Percentiles rank a stretch among this genome's conserved stretches.
Evolutionary conservation across 1,284 basidiomycete genomes (phyloP).

Genomic region (Sporisorium graminicola): DNA sequence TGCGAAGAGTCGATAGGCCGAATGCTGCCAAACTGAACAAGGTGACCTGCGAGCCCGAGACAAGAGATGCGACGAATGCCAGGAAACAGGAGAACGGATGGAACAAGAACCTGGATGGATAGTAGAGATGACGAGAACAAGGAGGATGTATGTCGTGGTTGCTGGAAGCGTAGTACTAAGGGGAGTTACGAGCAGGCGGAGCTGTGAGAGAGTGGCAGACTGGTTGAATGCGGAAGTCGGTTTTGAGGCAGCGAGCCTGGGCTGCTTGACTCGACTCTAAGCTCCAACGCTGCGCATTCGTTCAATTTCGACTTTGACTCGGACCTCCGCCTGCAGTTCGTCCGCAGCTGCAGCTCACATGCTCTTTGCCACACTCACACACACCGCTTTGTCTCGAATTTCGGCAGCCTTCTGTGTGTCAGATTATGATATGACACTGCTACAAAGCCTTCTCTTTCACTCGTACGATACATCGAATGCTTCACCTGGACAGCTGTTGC

Average conservation of each 20-base stretch:
- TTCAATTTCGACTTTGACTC: slow-evolving; percentile 10
- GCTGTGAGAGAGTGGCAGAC: background rate
- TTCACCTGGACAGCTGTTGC: no score
- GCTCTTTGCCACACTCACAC: slow-evolving; percentile 29
- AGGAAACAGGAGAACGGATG: slow-evolving; percentile 1
- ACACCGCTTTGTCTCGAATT: slow-evolving; percentile 1
- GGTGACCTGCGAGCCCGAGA: slow-evolving; percentile 10
- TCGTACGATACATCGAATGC: slow-evolving; percentile 1
- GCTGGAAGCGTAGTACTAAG: background rate
- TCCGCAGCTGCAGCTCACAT: background rate
- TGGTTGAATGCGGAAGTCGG: slow-evolving; percentile 1
- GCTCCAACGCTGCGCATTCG: background rate
- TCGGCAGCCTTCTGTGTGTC: slow-evolving; percentile 21
- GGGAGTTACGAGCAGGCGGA: background rate
- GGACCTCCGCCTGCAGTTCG: slow-evolving; percentile 7
- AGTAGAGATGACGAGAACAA: background rate
- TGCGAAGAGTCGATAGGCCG: slow-evolving; percentile 14
- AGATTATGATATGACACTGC: slow-evolving; percentile 12
- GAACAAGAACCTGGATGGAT: background rate
- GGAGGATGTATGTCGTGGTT: background rate
- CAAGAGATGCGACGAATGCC: background rate
- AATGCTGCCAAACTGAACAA: slow-evolving; percentile 13
- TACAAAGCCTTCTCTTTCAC: background rate
- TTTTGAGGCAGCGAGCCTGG: background rate
- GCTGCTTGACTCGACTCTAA: no score